Conservation (phyloP, 805 yeast species). For the Wickerhamiella kurtzmanii region DNA sequence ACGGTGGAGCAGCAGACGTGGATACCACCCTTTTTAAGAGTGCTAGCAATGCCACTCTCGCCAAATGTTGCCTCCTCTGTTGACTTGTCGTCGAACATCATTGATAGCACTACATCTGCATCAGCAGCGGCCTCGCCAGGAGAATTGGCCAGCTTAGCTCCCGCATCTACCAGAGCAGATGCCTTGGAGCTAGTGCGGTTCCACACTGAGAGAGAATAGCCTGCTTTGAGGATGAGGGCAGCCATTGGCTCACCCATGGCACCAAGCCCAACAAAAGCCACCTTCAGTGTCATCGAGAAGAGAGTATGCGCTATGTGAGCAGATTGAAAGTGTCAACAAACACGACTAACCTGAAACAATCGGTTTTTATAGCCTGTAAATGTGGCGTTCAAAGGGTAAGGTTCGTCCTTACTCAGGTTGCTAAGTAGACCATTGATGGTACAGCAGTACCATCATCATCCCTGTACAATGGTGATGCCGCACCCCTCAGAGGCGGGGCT, state of each 20-base stretch:
- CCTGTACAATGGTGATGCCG: too few species aligned
- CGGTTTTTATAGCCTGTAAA: too few species aligned
- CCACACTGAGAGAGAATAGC: background rate
- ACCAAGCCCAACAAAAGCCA: background rate
- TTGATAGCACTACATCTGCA: background rate
- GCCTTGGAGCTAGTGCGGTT: background rate
- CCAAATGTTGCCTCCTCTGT: background rate
- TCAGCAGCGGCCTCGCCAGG: background rate
- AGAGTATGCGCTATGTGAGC: too few species aligned
- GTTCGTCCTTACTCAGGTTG: too few species aligned
- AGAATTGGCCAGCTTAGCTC: background rate
- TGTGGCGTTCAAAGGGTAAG: too few species aligned
- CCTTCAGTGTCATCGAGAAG: too few species aligned
- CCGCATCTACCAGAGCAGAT: background rate
- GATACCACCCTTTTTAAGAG: background rate
- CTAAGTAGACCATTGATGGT: too few species aligned
- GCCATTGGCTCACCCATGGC: slow-evolving; percentile 1
- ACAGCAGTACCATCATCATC: too few species aligned
- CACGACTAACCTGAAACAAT: too few species aligned
- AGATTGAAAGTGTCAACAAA: too few species aligned
- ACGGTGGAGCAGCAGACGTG: background rate
- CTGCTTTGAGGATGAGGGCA: background rate
- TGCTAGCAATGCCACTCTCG: background rate
- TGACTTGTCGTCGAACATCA: slow-evolving; percentile 1
- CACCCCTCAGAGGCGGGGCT: too few species aligned